Evolutionary conservation across 2,329 filamentous ascomycete species (phyloP), one percentile per base, ranked within the genome.

Genomic region (Dryadomyces quercivorus): DNA sequence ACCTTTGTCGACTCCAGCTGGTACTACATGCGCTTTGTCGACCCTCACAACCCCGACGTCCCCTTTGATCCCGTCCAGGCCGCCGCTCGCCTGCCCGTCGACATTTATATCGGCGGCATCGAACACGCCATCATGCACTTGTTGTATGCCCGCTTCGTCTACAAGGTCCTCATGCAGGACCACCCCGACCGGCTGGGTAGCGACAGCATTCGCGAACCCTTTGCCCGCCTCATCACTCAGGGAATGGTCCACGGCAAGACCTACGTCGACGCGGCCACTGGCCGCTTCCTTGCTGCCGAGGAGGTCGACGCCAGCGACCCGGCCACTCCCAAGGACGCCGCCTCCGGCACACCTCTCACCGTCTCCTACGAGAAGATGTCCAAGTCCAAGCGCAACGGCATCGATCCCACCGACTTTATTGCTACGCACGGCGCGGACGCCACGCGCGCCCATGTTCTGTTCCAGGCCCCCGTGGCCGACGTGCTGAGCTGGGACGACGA

Each of bases 1-100:
- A 95, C 90, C 0, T 95, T 95, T 69, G 90, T 95, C 57, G 90
- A 95, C 69, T 95, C 89, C 1, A 94, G 89, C 53, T 95, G 90
- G 90, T 95, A 95, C 67, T 95, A 84, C 63, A 81, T 91, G 70
- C 80, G 88, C 13, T 95, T 89, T 62, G 69, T 84, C 31, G 88
- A 94, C 62, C 73, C 86, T 1, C 72, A 81, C 18, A 91, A 93
- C 60, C 60, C 72, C 15, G 63, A 75, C 2, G 66, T 72, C 15
- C 82, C 81, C 0, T 82, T 94, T 59, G 81, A 80, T 1, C 69
- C 81, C n/a, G 69, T 74, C 18, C 75, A 75, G 12, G 79, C 80
- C 13, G 72, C 76, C 58, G 63, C 64, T 7, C 71, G 72, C 16
- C 76, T 93, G 47, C 88, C 89, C 0, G 88, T 95, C 0, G 88